phyloP scores from a whole-genome alignment of 106 monocot genomes.

The Allium fistulosum region DNA sequence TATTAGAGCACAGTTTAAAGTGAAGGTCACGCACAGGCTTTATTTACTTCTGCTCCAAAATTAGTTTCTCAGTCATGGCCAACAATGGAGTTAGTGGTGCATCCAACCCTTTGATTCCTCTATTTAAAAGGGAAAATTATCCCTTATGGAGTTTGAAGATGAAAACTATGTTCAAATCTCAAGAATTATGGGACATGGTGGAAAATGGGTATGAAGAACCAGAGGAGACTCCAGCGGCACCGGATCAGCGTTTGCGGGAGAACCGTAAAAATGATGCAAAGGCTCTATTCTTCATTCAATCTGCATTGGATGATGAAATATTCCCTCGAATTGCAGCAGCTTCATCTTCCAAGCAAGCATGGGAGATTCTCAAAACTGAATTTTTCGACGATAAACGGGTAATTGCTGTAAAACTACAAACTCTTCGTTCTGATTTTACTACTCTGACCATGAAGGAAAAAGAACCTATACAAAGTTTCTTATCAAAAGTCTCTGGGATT shows the following conservation, averaged over 20 bases:
- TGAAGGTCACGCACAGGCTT: no score
- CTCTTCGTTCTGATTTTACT: background rate
- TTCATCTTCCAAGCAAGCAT: background rate
- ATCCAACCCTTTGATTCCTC: background rate
- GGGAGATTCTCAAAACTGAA: no score
- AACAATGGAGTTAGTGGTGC: background rate
- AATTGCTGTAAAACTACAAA: background rate
- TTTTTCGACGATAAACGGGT: background rate
- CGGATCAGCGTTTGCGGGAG: background rate
- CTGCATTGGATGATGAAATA: background rate
- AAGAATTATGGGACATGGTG: conserved; percentile 1
- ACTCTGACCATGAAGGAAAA: conserved; percentile 1
- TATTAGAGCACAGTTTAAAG: no score
- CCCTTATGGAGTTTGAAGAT: background rate
- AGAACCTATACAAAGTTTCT: no score
- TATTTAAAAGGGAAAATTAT: conserved; percentile 1
- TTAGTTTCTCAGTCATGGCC: no score
- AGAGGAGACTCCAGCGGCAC: background rate
- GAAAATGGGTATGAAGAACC: background rate
- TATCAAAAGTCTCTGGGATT: no score
- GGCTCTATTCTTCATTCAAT: conserved; percentile 2
- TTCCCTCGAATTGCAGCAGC: background rate
- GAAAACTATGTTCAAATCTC: conserved; percentile 2
- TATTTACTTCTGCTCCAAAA: no score
- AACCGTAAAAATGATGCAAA: background rate